These are phyloP conservation scores for Kwoniella newhampshirensis DNA, from an alignment of 768 basidiomycete genomes.

Conservation along the genomic window DNA sequence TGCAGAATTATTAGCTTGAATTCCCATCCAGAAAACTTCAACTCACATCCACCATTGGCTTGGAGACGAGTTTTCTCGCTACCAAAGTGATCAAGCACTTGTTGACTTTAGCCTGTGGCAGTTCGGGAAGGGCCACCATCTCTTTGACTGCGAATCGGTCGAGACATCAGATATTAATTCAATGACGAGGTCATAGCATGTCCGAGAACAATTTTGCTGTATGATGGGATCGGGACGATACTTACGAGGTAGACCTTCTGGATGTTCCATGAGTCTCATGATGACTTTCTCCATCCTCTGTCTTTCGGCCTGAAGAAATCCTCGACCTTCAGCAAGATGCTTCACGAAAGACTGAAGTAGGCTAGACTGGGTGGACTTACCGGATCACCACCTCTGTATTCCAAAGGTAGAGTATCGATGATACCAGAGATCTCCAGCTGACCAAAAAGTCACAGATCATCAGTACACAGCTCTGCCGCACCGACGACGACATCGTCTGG, in stretches of 20 bases:
- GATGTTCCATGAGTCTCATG: conserved; percentile 68
- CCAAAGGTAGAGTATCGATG: conserved; percentile 74
- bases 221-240: not conserved
- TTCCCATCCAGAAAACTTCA: not conserved
- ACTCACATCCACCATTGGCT: conserved; percentile 54
- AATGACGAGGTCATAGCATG: not conserved
- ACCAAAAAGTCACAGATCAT: conserved; percentile 1
- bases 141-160: conserved; percentile 62
- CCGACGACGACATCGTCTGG: too few relatives aligned
- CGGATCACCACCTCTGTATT: conserved; percentile 85
- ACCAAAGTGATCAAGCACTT: conserved; percentile 90
- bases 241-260: conserved; percentile 58
- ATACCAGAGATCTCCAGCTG: conserved; percentile 62
- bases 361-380: too few relatives aligned
- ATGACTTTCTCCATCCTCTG: conserved; percentile 66
- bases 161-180: conserved; percentile 5
- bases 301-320: conserved; percentile 30
- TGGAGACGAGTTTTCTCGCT: conserved; percentile 76
- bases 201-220: too few relatives aligned
- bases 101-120: conserved; percentile 87
- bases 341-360: too few relatives aligned
- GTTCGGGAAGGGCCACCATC: conserved; percentile 72
- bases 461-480: not conserved
- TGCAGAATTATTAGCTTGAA: not conserved
- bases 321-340: too few relatives aligned